Evolutionary conservation across 1,284 basidiomycete species (phyloP).

Genomic region (Leccinum subrobustum): DNA sequence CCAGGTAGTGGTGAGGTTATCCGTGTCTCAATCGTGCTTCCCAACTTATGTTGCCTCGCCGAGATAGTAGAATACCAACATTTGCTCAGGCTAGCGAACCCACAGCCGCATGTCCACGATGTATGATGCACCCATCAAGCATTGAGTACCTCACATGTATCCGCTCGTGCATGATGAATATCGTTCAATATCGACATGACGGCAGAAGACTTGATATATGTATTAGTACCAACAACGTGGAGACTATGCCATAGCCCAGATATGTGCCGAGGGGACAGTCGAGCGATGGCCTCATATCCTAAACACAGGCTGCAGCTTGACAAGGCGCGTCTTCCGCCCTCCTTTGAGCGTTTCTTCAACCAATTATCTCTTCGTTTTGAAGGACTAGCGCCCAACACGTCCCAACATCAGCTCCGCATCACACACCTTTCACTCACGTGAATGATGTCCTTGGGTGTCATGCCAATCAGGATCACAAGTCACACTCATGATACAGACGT

Average conservation of each 20-base stretch:
- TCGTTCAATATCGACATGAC: conserved; percentile 9
- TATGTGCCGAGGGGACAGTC: conserved; percentile 4
- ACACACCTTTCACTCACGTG: conserved; percentile 61
- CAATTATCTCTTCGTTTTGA: conserved; percentile 60
- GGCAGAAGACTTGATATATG: conserved; percentile 13
- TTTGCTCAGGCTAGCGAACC: neutral
- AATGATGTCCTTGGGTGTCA: conserved; percentile 56
- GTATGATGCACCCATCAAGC: conserved; percentile 1
- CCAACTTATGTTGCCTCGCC: conserved; percentile 5
- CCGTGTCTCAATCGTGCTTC: neutral
- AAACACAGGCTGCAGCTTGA: conserved; percentile 10
- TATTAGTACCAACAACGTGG: conserved; percentile 15
- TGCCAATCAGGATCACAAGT: conserved; percentile 3
- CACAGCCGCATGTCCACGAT: neutral
- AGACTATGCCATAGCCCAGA: neutral
- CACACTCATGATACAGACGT: conserved; percentile 39
- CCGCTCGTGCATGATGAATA: conserved; percentile 10
- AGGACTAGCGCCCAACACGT: conserved; percentile 51
- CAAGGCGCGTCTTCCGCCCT: conserved; percentile 27
- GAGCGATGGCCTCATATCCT: neutral
- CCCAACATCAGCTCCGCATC: neutral
- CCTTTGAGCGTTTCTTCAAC: conserved; percentile 30
- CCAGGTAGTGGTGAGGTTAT: conserved; percentile 18
- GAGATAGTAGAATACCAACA: conserved; percentile 1
- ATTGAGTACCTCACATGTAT: conserved; percentile 18